These are phyloP conservation scores for Begonia peltatifolia DNA, from an alignment of 306 rosid species.

Conservation along the genomic window DNA sequence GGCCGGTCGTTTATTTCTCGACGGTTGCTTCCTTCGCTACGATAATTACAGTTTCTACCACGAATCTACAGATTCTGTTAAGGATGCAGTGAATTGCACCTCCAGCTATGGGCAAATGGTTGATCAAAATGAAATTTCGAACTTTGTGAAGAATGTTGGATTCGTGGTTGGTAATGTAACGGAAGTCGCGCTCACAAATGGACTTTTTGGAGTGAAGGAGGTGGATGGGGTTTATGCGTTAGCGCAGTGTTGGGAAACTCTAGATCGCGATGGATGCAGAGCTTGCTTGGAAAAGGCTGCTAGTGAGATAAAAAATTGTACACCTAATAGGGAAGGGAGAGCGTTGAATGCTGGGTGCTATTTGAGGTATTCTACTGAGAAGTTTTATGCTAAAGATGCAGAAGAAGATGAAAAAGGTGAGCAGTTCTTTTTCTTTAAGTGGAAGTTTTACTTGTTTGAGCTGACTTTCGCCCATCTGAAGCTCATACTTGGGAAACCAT, in stretches of 20 bases:
- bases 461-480: too few species aligned
- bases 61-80: conserved; percentile 14
- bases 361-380: conserved; percentile 53
- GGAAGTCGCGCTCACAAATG: conserved; percentile 12
- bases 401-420: conserved; percentile 20
- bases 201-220: conserved; percentile 37
- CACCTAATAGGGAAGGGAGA: conserved; percentile 49
- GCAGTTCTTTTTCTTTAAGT: background rate
- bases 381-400: conserved; percentile 26
- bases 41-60: conserved; percentile 54
- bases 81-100: conserved; percentile 38
- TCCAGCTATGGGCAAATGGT: conserved; percentile 5
- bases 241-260: conserved; percentile 76
- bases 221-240: conserved; percentile 41
- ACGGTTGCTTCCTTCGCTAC: conserved; percentile 80
- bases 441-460: too few species aligned
- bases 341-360: conserved; percentile 77
- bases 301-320: conserved; percentile 23
- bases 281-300: conserved; percentile 51
- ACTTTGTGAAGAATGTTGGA: conserved; percentile 14
- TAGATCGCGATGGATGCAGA: conserved; percentile 30
- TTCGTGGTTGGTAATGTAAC: conserved; percentile 22
- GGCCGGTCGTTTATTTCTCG: conserved; percentile 60
- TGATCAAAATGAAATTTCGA: conserved; percentile 7
- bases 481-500: too few species aligned